Evolutionary conservation across 1,284 basidiomycete genomes (phyloP).

Genomic region (Leccinum solheimii): DNA sequence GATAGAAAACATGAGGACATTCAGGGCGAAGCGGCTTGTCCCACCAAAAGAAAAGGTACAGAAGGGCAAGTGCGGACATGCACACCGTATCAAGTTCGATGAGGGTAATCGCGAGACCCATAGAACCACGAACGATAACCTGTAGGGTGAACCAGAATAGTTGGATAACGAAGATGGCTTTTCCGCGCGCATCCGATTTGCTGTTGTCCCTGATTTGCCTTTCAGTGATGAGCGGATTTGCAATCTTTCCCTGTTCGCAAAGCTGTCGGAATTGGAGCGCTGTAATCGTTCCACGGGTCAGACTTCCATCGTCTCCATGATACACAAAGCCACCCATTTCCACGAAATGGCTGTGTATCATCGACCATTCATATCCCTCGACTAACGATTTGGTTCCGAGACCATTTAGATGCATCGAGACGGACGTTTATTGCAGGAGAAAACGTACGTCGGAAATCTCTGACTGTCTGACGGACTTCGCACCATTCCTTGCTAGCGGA

Average conservation of each 20-base stretch:
- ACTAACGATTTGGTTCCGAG: not conserved
- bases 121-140: not conserved
- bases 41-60: not conserved
- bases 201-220: not conserved
- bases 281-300: not conserved
- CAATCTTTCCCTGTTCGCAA: not conserved
- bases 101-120: not conserved
- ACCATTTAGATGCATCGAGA: not conserved
- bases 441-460: not conserved
- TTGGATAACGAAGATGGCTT: not conserved
- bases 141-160: not conserved
- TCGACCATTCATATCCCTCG: not conserved
- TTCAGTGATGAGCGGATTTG: not conserved
- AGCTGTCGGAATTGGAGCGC: not conserved
- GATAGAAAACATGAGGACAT: not conserved
- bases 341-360: not conserved
- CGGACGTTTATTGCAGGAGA: not conserved
- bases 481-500: not conserved
- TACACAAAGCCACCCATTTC: not conserved
- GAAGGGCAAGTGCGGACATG: not conserved
- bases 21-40: not conserved
- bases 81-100: conserved; percentile 1
- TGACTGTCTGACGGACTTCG: not conserved
- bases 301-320: not conserved
- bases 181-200: not conserved